These are phyloP conservation scores for Ophiorrhiza pumila DNA, from an alignment of 257 asterid species.

Conservation along the genomic window DNA sequence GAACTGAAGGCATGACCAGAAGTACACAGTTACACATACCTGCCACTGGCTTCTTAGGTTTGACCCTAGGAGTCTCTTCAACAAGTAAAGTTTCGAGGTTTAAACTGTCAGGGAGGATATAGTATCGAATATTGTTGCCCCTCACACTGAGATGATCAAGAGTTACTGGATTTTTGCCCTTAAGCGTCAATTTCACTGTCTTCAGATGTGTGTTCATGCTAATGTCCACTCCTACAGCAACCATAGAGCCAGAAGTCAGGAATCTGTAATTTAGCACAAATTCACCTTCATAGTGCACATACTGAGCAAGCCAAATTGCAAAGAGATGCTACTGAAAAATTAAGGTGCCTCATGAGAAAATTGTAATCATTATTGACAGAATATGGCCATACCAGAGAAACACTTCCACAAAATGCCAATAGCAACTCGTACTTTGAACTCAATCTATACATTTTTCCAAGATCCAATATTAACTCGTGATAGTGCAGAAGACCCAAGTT, in stretches of 20 bases:
- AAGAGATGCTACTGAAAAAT: too few species aligned
- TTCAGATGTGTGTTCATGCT: constrained; percentile 87
- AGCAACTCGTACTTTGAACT: too few species aligned
- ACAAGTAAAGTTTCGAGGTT: constrained; percentile 76
- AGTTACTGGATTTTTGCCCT: constrained; percentile 83
- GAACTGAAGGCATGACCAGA: too few species aligned
- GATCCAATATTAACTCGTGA: too few species aligned
- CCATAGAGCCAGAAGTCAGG: background rate
- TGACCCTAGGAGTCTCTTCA: constrained; percentile 87
- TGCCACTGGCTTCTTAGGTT: constrained; percentile 88
- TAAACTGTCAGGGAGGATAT: constrained; percentile 87
- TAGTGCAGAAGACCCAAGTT: too few species aligned
- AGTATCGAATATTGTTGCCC: constrained; percentile 85
- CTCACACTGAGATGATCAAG: constrained; percentile 88
- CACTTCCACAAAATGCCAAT: too few species aligned
- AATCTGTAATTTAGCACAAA: background rate
- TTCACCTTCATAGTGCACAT: background rate
- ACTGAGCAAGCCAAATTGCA: too few species aligned
- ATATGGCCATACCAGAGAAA: too few species aligned
- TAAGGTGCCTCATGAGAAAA: too few species aligned
- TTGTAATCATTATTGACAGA: too few species aligned
- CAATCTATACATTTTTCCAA: too few species aligned
- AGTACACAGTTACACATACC: too few species aligned
- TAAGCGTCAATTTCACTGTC: constrained; percentile 68
- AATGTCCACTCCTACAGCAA: constrained; percentile 67